phyloP scores from a whole-genome alignment of 768 basidiomycete species.

The Mycena galopus region DNA sequence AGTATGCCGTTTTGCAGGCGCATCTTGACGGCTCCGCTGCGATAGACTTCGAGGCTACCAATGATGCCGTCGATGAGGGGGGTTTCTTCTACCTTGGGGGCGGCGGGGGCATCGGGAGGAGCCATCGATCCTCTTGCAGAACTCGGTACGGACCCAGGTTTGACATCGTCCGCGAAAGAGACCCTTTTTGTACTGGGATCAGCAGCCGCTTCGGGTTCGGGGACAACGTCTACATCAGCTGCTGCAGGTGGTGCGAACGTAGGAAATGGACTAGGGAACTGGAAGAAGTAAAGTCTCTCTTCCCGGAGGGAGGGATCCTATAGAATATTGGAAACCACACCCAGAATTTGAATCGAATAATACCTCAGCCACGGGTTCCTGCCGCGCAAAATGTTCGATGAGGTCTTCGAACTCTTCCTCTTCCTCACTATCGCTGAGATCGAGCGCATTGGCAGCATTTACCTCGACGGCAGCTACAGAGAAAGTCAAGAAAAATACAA shows the following conservation, averaged over 20 bases:
- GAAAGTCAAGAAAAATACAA: neutral
- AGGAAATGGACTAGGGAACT: conserved; percentile 91
- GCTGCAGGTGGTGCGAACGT: conserved; percentile 62
- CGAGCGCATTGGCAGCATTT: conserved; percentile 70
- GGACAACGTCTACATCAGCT: conserved; percentile 47
- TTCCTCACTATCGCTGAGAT: conserved; percentile 82
- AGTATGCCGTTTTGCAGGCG: conserved; percentile 85
- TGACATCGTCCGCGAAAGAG: conserved; percentile 74
- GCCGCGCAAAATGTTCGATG: conserved; percentile 73
- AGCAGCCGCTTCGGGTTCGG: conserved; percentile 47
- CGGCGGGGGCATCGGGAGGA: conserved; percentile 41
- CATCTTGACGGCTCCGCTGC: conserved; percentile 89
- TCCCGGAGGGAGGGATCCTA: conserved; percentile 67
- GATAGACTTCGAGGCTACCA: conserved; percentile 88
- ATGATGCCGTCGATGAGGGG: conserved; percentile 79
- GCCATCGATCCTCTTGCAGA: conserved; percentile 41
- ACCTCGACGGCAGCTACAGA: conserved; percentile 47
- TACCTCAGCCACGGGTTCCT: conserved; percentile 57
- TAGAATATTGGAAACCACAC: conserved; percentile 3
- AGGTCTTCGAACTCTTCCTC: conserved; percentile 86
- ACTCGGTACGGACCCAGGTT: conserved; percentile 54
- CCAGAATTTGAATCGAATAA: conserved; percentile 21
- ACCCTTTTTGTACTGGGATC: conserved; percentile 63
- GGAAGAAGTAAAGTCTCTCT: conserved; percentile 88
- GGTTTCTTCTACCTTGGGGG: conserved; percentile 46